Evolutionary conservation across 208 protist species (phyloP), one percentile per base, ranked within the genome.

Genomic region (Strigomonas oncopelti): DNA sequence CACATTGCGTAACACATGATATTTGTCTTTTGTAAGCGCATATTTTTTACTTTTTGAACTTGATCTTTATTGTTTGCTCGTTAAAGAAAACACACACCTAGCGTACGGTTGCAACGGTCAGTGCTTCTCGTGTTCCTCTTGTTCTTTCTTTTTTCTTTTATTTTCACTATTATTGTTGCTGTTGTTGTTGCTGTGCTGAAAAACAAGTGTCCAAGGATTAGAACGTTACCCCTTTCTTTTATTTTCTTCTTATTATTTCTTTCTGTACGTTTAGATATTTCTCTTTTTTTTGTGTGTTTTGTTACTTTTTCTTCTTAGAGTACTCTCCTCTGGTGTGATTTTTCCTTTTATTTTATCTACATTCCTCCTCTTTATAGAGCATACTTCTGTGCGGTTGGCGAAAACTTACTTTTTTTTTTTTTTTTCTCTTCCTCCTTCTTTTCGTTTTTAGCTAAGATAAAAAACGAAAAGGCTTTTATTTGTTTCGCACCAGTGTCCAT

Each of bases 141-240:
- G 11, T 48, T 68, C 60, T 59, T 71, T 22, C 52, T 56, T 67
- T 62, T 77, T 72, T 72, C 32, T 72, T 46, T 70, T 70, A 57
- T 58, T 25, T 68, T 20, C 8, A 77, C 24, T 59, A 20, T 55
- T 68, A 69, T 72, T 72, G 16, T 61, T 71, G 36, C 46, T 14
- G 14, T n/a, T 52, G 45, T 52, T n/a, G 14, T 52, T n/a, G 45
- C 14, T 52, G 45, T 52, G 45, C 20, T n/a, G 20, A 14, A 52
- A n/a, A n/a, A n/a, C 45, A 20, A 52, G 20, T 52, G 28, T 29
- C 32, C 24, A 11, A 29, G 14, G 28, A 28, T 22, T 57, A 22
- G 4, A 46, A 38, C 48, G 11, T 34, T 60, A 65, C 42, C 18
- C 31, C 24, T 58, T 73, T 69, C 56, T 69, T 70, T 69, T 70